phyloP scores from a whole-genome alignment of 192 early-diverging fungal genomes.

The Cetraspora pellucida region DNA sequence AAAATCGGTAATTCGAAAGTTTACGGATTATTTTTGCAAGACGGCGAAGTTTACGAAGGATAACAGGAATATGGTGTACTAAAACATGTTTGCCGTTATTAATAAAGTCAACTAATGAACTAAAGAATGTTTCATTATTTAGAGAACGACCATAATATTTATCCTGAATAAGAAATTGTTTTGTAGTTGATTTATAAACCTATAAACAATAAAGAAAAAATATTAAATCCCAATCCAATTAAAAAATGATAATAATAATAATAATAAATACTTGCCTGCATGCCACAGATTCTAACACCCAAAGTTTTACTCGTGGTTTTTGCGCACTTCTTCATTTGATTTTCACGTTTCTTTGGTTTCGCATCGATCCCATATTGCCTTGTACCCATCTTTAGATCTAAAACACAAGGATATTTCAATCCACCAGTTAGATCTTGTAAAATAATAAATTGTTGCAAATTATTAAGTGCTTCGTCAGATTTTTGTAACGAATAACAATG shows the following conservation, averaged over 20 bases:
- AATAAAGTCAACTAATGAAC: slow-evolving; percentile 78
- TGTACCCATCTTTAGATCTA: slow-evolving; percentile 99
- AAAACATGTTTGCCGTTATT: slow-evolving; percentile 83
- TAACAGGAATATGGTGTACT: slow-evolving; percentile 76
- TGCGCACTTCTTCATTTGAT: slow-evolving; percentile 92
- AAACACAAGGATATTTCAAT: slow-evolving; percentile 87
- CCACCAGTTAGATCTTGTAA: slow-evolving; percentile 93
- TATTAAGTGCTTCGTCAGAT: background rate
- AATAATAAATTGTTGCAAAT: slow-evolving; percentile 77
- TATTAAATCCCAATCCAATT: background rate
- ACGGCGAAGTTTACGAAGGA: slow-evolving; percentile 73
- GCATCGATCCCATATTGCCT: slow-evolving; percentile 94
- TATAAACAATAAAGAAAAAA: slow-evolving; percentile 37
- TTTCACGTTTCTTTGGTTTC: slow-evolving; percentile 74
- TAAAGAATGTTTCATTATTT: slow-evolving; percentile 74
- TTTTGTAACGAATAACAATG: slow-evolving; percentile 27
- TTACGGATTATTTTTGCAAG: slow-evolving; percentile 76
- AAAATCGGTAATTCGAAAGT: slow-evolving; percentile 87
- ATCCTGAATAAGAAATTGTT: slow-evolving; percentile 83
- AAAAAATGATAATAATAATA: slow-evolving; percentile 4
- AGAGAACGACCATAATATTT: slow-evolving; percentile 95
- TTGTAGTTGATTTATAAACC: slow-evolving; percentile 80
- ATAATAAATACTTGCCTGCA: slow-evolving; percentile 72
- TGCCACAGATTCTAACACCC: slow-evolving; percentile 95
- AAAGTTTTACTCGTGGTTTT: slow-evolving; percentile 87